Evolutionary conservation across 1,284 basidiomycete species (phyloP), one percentile per base, ranked within the genome.

Genomic region (Sphaerobolus stellatus): DNA sequence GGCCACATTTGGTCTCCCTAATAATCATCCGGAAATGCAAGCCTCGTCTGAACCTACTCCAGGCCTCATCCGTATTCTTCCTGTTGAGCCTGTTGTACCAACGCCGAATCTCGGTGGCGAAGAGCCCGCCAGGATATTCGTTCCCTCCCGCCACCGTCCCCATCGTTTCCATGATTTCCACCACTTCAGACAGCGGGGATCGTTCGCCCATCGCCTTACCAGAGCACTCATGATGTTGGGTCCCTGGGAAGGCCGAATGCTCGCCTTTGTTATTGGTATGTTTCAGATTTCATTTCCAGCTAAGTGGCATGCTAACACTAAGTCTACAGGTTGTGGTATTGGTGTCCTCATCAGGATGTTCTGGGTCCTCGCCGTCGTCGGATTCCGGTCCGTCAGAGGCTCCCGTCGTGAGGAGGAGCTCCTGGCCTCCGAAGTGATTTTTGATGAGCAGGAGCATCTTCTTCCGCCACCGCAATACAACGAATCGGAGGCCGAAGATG

Each of bases 211-310:
- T 45, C 83, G 88, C 47, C 71, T 90, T 56, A 80, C 84, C 63
- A 71, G 72, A 54, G 83, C 87, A 2, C 70, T 90, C 53, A 80
- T 82, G 73, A 69, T 79, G 4, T 78, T 91, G 14, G 86, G 88
- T n/a, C 81, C 81, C 22, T 90, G 88, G 87, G 88, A 91, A 68
- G 86, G 86, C 49, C 78, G 87, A 50, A 81, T 82, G 13, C 82
- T 90, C 16, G 84, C 88, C 5, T 91, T 91, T 57, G 87, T 90
- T 55, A 76, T 91, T 18, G 88, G 88, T 88, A 59, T 61, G 82
- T 68, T 27, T 38, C 29, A 48, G 50, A 33, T 48, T 36, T 38
- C 57, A 25, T 24, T 18, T 25, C 31, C 52, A 56, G 43, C 25
- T 41, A 18, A 16, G 41, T 51, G 29, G 44, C 11, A 38, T 48